Evolutionary conservation across 345 rosid genomes (phyloP).

Genomic region (Gossypium ekmanianum): DNA sequence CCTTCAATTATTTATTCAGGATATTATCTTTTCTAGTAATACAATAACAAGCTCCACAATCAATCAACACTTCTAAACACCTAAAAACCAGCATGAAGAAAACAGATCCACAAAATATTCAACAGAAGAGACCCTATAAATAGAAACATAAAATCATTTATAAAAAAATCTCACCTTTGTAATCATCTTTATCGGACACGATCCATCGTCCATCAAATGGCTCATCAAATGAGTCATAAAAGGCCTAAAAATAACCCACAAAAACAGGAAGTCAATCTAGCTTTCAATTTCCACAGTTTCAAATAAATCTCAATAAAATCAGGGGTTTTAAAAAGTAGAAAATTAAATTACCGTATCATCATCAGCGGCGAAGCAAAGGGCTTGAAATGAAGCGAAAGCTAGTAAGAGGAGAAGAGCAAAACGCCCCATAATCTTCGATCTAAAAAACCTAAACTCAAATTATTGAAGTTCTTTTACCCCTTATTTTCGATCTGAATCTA

Average conservation of each 20-base stretch:
- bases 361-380: conserved; percentile 49
- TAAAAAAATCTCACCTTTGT: conserved; percentile 39
- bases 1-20: neutral
- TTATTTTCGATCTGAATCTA: conserved; percentile 11
- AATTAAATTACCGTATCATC: conserved; percentile 43
- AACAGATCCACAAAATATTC: neutral
- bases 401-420: conserved; percentile 41
- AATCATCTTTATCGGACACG: conserved; percentile 61
- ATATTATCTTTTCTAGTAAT: neutral
- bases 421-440: conserved; percentile 31
- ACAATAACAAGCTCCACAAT: neutral
- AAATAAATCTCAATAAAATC: too few relatives aligned
- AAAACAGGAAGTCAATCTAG: neutral
- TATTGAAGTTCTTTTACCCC: too few relatives aligned
- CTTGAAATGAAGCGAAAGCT: conserved; percentile 42
- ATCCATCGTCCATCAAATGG: conserved; percentile 74
- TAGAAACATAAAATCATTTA: neutral
- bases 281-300: neutral
- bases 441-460: conserved; percentile 8
- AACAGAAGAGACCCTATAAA: neutral
- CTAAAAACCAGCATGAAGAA: neutral
- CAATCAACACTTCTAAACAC: neutral
- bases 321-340: neutral
- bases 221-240: conserved; percentile 71
- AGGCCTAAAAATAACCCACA: conserved; percentile 35